phyloP scores from a whole-genome alignment of 306 rosid genomes.

The Gynostemma pentaphyllum region DNA sequence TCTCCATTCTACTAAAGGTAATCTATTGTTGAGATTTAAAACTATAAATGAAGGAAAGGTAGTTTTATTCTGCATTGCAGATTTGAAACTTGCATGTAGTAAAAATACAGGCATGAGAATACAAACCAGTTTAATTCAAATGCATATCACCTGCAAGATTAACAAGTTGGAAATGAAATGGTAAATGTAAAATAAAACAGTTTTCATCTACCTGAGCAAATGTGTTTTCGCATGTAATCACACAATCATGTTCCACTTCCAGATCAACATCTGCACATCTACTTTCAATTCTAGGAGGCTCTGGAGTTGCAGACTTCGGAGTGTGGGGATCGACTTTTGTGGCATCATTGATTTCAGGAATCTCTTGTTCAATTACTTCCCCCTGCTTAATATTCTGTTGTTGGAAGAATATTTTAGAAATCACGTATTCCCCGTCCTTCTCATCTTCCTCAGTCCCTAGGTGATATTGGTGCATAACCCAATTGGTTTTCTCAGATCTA shows the following conservation, averaged over 20 bases:
- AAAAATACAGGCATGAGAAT: background rate
- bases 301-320: conserved; percentile 61
- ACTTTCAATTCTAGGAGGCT: conserved; percentile 41
- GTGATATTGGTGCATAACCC: conserved; percentile 67
- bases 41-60: background rate
- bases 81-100: background rate
- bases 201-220: conserved; percentile 33
- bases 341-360: conserved; percentile 33
- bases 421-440: conserved; percentile 42
- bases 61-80: background rate
- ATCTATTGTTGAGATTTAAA: background rate
- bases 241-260: conserved; percentile 28
- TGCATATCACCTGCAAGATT: background rate
- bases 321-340: conserved; percentile 59
- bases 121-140: background rate
- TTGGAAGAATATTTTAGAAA: conserved; percentile 53
- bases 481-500: conserved; percentile 44
- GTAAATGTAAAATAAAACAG: background rate
- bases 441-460: conserved; percentile 48
- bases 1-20: no score
- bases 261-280: conserved; percentile 20
- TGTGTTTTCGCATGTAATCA: conserved; percentile 5
- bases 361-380: conserved; percentile 25
- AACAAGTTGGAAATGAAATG: background rate
- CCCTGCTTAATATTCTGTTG: conserved; percentile 23